Evolutionary conservation across 1,284 basidiomycete genomes (phyloP).

Genomic region (Apiotrichum sp.): DNA sequence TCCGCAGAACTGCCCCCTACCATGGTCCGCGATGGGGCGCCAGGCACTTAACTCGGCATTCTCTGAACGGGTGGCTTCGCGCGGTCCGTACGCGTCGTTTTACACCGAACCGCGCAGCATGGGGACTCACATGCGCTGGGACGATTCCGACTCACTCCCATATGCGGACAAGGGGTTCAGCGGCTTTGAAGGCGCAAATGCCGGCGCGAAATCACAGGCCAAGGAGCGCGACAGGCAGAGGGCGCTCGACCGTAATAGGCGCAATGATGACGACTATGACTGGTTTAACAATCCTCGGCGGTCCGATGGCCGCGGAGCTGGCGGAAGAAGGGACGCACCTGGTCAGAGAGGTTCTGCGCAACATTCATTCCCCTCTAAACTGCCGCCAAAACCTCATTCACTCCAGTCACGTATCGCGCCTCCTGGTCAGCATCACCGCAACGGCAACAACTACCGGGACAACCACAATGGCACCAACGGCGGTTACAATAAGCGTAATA

Average conservation of each 20-base stretch:
- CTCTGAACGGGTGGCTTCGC: constrained; percentile 58
- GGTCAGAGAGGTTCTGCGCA: background rate
- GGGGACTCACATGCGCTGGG: constrained; percentile 24
- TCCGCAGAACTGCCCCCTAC: constrained; percentile 62
- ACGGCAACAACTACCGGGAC: background rate
- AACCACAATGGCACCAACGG: background rate
- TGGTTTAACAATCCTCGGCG: background rate
- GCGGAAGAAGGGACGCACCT: background rate
- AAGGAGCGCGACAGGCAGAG: constrained; percentile 17
- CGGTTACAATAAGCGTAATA: background rate
- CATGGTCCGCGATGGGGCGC: constrained; percentile 52
- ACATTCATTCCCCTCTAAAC: too few species aligned
- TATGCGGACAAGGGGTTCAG: constrained; percentile 11
- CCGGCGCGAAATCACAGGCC: constrained; percentile 27
- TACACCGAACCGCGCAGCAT: background rate
- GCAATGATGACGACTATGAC: constrained; percentile 4
- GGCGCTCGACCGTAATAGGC: constrained; percentile 12
- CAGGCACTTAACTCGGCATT: constrained; percentile 68
- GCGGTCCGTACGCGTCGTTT: constrained; percentile 59
- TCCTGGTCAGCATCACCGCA: background rate
- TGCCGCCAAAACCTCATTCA: too few species aligned
- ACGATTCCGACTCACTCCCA: constrained; percentile 19
- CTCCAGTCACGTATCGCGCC: background rate
- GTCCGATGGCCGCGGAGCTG: background rate
- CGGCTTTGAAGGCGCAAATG: constrained; percentile 21